phyloP scores from a whole-genome alignment of 257 asterid species.

The Marsdenia floribunda region DNA sequence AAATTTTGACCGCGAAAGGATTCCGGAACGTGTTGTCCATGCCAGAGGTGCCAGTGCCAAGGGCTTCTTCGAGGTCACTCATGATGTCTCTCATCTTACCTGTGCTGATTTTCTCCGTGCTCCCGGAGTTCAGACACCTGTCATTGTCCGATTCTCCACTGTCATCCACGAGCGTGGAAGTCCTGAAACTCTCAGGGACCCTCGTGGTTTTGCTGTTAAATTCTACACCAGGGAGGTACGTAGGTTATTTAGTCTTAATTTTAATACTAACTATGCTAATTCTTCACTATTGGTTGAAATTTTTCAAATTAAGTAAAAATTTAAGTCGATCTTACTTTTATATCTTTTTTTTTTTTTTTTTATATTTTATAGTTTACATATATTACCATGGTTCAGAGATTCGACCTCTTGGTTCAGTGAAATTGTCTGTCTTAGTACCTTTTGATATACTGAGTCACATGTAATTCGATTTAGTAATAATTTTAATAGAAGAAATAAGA shows the following conservation, averaged over 20 bases:
- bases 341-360: no score
- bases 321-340: no score
- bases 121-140: slow-evolving; percentile 95
- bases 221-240: slow-evolving; percentile 59
- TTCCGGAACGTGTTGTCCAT: slow-evolving; percentile 94
- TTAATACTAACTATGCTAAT: no score
- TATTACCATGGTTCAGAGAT: no score
- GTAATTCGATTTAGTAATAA: no score
- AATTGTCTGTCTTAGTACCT: no score
- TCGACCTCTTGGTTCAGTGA: no score
- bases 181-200: slow-evolving; percentile 94
- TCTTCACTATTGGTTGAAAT: no score
- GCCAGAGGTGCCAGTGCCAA: slow-evolving; percentile 98
- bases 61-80: slow-evolving; percentile 97
- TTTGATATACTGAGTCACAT: no score
- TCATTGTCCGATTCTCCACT: slow-evolving; percentile 88
- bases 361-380: no score
- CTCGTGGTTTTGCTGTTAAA: slow-evolving; percentile 78
- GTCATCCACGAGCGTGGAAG: slow-evolving; percentile 98
- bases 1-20: slow-evolving; percentile 84
- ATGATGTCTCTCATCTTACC: slow-evolving; percentile 74
- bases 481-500: no score
- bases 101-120: slow-evolving; percentile 98
- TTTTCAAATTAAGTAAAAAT: no score
- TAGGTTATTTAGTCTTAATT: background rate